Evolutionary conservation across 139 green algal species (phyloP), one percentile per base, ranked within the genome.

Genomic region (Astrephomene gubernaculifera): DNA sequence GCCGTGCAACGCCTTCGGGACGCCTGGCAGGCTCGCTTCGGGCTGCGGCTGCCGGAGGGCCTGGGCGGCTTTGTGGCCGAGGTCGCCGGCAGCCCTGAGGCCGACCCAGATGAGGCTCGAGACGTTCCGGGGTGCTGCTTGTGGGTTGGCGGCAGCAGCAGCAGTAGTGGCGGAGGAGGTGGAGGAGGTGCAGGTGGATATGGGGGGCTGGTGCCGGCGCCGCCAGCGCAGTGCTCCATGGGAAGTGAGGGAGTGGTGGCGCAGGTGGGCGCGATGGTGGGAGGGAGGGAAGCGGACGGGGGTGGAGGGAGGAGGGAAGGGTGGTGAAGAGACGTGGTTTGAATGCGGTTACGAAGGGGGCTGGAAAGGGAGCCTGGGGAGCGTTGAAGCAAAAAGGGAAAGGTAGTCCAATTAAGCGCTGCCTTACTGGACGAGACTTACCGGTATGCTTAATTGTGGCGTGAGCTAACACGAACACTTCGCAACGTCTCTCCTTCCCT

Each of bases 121-220:
- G 61, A 74, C 33, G 78, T 84, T 61, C 78, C 78, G 0, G 61
- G 78, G 2, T 84, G 78, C 41, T 84, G 78, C 78, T 22, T 74
- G 10, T 84, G 78, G 75, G 31, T 24, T 4, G 61, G 36, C 43
- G 36, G 36, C 43, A 63, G 17, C 31, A 43, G 21, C 43, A 43
- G 75, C n/a, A 39, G 75, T 10, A 38, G 54, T 57, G 75, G 38
- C 38, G 52, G 57, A 38, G 61, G 21, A 14, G 61, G 57, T 12
- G 63, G 31, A 33, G 63, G 41, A 33, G 63, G 1, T 31, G 25
- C 5, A 29, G 25, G n/a, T 1, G 63, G 31, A 14, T 4, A 27
- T 2, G n/a, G 63, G 36, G 73, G 73, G 6, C 53, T 69, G 8
- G 73, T 54, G 73, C 49, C 53, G 35, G 73, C 54, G 38, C 53